phyloP scores from a whole-genome alignment of 2,329 filamentous ascomycete genomes.

The Hypoxylon sp. region DNA sequence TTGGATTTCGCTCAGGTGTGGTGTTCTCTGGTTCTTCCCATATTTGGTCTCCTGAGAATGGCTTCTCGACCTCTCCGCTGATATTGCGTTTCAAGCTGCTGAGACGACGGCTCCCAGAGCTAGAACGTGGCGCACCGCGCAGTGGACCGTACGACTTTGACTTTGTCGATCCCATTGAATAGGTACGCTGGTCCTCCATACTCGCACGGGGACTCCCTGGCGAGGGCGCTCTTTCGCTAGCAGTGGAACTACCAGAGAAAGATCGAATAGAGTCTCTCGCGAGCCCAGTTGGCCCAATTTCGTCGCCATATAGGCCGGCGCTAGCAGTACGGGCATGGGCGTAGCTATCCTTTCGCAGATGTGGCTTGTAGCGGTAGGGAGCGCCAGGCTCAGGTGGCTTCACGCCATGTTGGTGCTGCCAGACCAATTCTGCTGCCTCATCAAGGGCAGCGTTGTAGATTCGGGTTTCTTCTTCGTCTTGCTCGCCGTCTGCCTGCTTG shows the following conservation, averaged over 20 bases:
- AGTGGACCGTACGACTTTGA: conserved; percentile 59
- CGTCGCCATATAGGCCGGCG: conserved; percentile 65
- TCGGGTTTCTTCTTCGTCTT: conserved; percentile 70
- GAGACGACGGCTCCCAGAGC: conserved; percentile 66
- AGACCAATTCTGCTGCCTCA: conserved; percentile 85
- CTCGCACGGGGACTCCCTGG: conserved; percentile 54
- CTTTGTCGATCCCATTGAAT: conserved; percentile 55
- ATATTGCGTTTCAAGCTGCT: conserved; percentile 79
- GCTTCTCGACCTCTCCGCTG: conserved; percentile 76
- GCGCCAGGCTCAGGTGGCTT: conserved; percentile 71
- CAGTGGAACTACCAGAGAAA: conserved; percentile 67
- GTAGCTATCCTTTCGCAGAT: conserved; percentile 80
- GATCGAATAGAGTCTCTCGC: conserved; percentile 63
- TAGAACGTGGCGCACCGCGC: conserved; percentile 56
- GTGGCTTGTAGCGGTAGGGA: conserved; percentile 77
- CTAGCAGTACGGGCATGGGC: conserved; percentile 76
- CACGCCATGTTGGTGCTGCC: conserved; percentile 77
- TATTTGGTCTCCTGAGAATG: conserved; percentile 84
- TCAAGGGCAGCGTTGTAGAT: conserved; percentile 80
- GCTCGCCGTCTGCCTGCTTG: conserved; percentile 47
- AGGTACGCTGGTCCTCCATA: conserved; percentile 53
- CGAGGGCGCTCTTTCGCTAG: conserved; percentile 61
- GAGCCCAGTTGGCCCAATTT: conserved; percentile 63
- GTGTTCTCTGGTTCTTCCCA: conserved; percentile 86
- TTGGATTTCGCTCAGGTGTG: conserved; percentile 51